Evolutionary conservation across 2,329 filamentous ascomycete species (phyloP), one percentile per base, ranked within the genome.

Genomic region (Zelopaecilomyces penicillatus): DNA sequence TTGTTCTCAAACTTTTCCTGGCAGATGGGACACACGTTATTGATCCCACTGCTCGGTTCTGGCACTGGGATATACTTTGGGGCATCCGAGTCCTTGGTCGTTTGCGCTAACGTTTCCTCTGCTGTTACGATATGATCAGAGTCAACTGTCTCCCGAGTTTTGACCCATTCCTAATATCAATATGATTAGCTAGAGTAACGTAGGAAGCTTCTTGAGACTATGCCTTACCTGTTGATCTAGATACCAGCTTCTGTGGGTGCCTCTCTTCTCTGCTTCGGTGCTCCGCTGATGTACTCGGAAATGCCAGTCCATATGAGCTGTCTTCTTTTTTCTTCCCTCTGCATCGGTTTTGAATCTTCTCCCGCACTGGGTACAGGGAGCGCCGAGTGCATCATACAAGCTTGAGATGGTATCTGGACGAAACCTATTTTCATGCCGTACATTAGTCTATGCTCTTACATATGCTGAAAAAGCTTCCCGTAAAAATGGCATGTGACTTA

Each of bases 251-350:
- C 93, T 83, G 59, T 94, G 90, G 55, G 94, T 86, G 30, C 87
- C 89, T 49, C 87, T 79, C 61, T 87, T 91, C 58, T 87, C 82
- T 10, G 86, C 83, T 54, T 97, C 91, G 3, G 82, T 82, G 66
- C 94, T 87, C 38, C 89, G 83, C 57, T 90, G 85, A 58, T 96
- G 91, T 27, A 91, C 90, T 45, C 85, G 83, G 68, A 98, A 98
- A 65, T 98, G 93, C 93, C 93, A 98, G 65, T 98, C 93, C 73
- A 98, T 83, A 61, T 98, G 93, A 3, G 84, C 81, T 27, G 83
- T 87, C 69, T 97, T 97, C 70, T 85, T 86, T 60, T 83, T 82
- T 56, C 81, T 85, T 9, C 91, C 91, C 52, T 86, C 81, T 9
- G 82, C 79, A 40, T 87, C 86, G 4, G 78, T 78, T 43, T 76